Evolutionary conservation across 768 basidiomycete genomes (phyloP), one percentile per base, ranked within the genome.

Genomic region (Epithele typhae): DNA sequence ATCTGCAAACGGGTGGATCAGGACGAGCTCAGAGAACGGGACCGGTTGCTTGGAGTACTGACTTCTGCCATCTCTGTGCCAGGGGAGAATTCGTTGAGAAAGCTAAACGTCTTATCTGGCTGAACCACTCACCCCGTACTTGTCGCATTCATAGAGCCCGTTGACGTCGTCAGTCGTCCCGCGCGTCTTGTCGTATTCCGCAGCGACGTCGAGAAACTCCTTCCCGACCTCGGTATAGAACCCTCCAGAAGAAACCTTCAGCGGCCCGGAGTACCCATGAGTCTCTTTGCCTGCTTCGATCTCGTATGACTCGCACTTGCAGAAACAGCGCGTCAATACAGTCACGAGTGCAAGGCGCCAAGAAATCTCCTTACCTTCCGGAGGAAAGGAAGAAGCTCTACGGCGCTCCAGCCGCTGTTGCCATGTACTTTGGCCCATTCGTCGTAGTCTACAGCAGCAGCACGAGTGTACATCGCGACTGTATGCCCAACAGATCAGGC

Each of bases 391-490:
- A 84, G 73, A 4, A 86, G 56, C 22, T 77, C 66, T 39, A 69
- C 65, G 0, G 78, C 76, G 5, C 79, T 69, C 84, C 84, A 86
- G 1, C 82, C 83, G 1, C 72, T 61, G 56, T 84, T 83, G 4
- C 68, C 68, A 21, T 76, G 61, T 2, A 67, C 58, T 3, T 35
- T 51, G 52, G 76, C 74, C 83, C 82, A 84, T 40, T 78, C 77
- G 51, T 86, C 79, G 39, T 77, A 83, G 56, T 86, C 84, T 0
- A 81, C 82, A 1, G 78, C 75, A 7, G 77, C 62, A 12, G 79
- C 74, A 21, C 83, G 74, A 0, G 72, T 76, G 51, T 83, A 84
- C 69, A 77, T 69, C 58, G 71, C 69, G 40, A 57, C 54, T 55
- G 34, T 1, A 19, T 30, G 14, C 14, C 8, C 7, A 7, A 7